Base-by-base conservation (phyloP, 805 yeast genomes). In the Candida orba region DNA sequence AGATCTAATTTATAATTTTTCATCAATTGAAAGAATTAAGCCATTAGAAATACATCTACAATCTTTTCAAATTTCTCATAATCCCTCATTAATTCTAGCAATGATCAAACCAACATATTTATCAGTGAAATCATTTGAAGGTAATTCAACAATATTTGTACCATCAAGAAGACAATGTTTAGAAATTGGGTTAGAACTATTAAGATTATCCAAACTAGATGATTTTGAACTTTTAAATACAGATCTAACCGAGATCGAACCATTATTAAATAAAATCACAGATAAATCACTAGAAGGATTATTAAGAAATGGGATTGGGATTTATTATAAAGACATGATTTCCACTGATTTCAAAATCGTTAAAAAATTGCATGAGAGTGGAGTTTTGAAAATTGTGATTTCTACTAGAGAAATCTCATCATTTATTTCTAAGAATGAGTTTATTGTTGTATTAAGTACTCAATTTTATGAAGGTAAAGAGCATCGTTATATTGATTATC, bases 381-480 rank as follows among this genome's bases (percentile, higher is more conserved):
- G 77, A 22, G 72, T 71, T 2, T 54, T 89, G 14, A 62, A 73
- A 5, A 63, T 81, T 8, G 45, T 89, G n/a, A 46, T 90, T 17
- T 81, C 81, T 0, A 67, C 89, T 0, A 71, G 72, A 42, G 90
- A 81, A 3, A 69, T 78, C 3, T 69, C 79, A 33, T 50, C 59
- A 36, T 68, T 63, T 49, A 60, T 63, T 8, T 87, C 90, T 0
- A 34, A 60, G 1, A 78, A 87, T 0, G 64, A 70, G 34, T 60
- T 69, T 39, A 84, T 84, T 3, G 61, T 84, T 24, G 69, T 91
- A 6, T 57, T 82, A 44, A 86, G 95, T 12, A 88, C 96, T 0
- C 81, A 78, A 52, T 68, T 62, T 17, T 83, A 68, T 55, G 93
- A 86, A 37, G 91, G 86, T 0, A 74, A 70, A 40, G 95, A 85